Evolutionary conservation across 192 early-diverging fungal species (phyloP), one percentile per base, ranked within the genome.

Genomic region (Backusella parvicylindrica): DNA sequence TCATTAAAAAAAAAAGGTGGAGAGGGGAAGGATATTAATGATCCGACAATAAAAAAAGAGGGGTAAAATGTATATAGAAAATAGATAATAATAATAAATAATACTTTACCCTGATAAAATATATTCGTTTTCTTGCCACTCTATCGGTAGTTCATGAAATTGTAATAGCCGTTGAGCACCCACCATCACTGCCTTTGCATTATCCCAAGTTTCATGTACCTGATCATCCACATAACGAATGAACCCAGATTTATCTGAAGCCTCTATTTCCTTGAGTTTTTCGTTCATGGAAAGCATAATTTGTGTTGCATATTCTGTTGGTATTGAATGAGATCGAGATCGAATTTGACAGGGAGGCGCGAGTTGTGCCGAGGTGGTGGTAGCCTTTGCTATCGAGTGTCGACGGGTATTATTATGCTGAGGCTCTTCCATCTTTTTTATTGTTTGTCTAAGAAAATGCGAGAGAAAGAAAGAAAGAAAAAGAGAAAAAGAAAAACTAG

Each of bases 71-170:
- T 53, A 53, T n/a, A 53, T 12, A 56, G 26, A 56, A 56, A 21
- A 56, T 9, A 26, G 3, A 28, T 60, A 56, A 28, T 6, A 56
- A 13, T 12, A 60, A 60, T 12, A 12, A 28, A n/a, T 11, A 3
- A 43, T 15, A 43, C 35, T 72, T 82, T 82, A 87, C 83, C 86
- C 86, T 16, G 80, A 84, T 26, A 83, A 75, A 63, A 88, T 81
- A 64, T 88, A 88, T 50, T 84, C 82, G 31, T 90, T 90, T 75
- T 90, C 89, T 71, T 89, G 87, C 89, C 89, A 90, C 76, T 86
- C 82, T 60, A 74, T 76, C 32, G 89, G 89, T 13, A 90, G 63
- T 63, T 90, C 89, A 41, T 90, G 83, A 50, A 89, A 87, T 6
- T 79, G 71, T 53, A 90, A 73, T 50, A 90, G 72, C 8, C 89